These are phyloP conservation scores for Ophiostoma populinum DNA, from an alignment of 2,329 filamentous ascomycete species.

Conservation along the genomic window DNA sequence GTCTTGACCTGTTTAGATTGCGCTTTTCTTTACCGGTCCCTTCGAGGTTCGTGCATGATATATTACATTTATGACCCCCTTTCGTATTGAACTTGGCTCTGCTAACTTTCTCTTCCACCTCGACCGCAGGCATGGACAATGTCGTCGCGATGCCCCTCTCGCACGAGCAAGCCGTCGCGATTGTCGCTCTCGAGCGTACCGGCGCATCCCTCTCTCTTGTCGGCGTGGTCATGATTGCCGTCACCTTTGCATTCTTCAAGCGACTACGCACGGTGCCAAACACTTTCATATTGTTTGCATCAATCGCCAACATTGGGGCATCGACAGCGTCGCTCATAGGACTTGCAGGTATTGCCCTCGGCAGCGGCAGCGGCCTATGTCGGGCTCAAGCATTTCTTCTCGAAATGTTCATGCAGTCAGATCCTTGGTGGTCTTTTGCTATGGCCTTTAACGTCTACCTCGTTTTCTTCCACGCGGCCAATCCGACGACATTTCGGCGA, in stretches of 20 bases:
- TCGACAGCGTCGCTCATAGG: conserved; percentile 50
- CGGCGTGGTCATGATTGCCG: conserved; percentile 32
- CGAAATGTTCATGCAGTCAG: conserved; percentile 62
- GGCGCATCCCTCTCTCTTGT: conserved; percentile 36
- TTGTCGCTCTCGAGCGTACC: conserved; percentile 32
- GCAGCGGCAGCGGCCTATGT: conserved; percentile 39
- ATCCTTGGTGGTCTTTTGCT: conserved; percentile 61
- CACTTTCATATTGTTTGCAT: conserved; percentile 44
- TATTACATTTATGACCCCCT: too few species aligned
- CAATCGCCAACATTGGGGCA: conserved; percentile 41
- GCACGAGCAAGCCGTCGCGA: conserved; percentile 20
- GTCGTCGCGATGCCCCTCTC: conserved; percentile 15
- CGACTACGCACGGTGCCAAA: conserved; percentile 40
- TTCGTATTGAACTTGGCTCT: too few species aligned
- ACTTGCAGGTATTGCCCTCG: conserved; percentile 40
- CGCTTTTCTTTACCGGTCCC: neutral
- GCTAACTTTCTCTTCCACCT: too few species aligned
- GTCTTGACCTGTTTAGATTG: neutral
- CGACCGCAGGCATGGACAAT: conserved; percentile 9
- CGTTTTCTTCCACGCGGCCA: conserved; percentile 43
- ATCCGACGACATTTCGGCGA: conserved; percentile 49
- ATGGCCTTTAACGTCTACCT: conserved; percentile 74
- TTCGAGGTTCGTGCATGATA: neutral
- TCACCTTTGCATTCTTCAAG: conserved; percentile 33
- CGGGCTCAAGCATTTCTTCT: conserved; percentile 43